Conservation (phyloP, 495 filamentous ascomycete species). For the Astrocystis sublimbata region DNA sequence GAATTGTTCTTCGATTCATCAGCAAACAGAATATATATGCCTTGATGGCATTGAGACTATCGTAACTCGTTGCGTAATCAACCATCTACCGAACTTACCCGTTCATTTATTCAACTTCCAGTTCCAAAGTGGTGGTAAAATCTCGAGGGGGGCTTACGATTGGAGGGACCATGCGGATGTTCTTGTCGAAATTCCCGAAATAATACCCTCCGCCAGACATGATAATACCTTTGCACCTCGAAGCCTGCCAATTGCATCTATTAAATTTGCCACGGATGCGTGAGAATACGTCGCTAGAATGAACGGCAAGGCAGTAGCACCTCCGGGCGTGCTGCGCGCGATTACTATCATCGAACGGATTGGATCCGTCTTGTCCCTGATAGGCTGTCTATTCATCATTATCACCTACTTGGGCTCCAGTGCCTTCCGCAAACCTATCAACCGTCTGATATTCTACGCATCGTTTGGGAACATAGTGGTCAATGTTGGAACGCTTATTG, state of each 20-base stretch:
- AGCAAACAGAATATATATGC: too few species aligned
- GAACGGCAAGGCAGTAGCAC: slow-evolving; percentile 13
- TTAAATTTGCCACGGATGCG: too few species aligned
- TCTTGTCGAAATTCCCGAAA: not conserved
- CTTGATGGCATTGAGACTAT: slow-evolving; percentile 2
- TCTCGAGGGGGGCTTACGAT: not conserved
- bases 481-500: slow-evolving; percentile 77
- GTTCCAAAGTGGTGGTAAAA: not conserved
- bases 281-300: not conserved
- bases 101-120: not conserved
- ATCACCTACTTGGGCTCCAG: slow-evolving; percentile 63
- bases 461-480: slow-evolving; percentile 81
- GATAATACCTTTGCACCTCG: not conserved
- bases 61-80: not conserved
- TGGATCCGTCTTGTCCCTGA: slow-evolving; percentile 68
- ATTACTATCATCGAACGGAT: slow-evolving; percentile 65
- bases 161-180: not conserved
- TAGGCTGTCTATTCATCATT: slow-evolving; percentile 74
- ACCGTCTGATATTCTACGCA: slow-evolving; percentile 82
- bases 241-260: not conserved
- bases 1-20: too few species aligned
- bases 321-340: slow-evolving; percentile 35
- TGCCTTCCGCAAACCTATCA: slow-evolving; percentile 81
- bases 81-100: not conserved
- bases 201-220: not conserved